Base-by-base conservation (phyloP, 352 stramenopile species). In the Pseudoperonospora humuli region DNA sequence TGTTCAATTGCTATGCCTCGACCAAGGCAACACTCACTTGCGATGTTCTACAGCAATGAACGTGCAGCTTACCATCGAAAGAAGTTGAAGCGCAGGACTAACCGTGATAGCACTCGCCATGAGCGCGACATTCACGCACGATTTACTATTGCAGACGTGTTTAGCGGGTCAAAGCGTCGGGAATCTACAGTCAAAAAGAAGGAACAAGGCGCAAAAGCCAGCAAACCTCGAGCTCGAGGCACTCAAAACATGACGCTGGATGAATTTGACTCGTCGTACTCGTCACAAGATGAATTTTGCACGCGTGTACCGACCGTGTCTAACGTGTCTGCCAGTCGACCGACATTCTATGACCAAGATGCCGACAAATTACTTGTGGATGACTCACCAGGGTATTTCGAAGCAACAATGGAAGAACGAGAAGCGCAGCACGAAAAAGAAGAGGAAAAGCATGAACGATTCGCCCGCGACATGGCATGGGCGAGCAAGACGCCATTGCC, bases 331-430 rank as follows among this genome's bases (percentile, higher is more conserved):
- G 24, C 47, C 11, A n/a, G 19, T 19, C 42, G 43, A 13, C 48
- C 52, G 10, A 70, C 56, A 10, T 67, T 72, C 27, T 82, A 82
- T 40, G 65, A 70, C 7, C 45, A 69, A 23, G 47, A 82, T 32
- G 70, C 41, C 5, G 71, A 85, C 19, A 60, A 78, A 13, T 21
- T 75, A 2, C 68, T 88, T 1, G 60, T 82, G 35, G 74, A 88
- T 24, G 63, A 86, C 25, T 61, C 60, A 0, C 70, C 74, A 17
- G 67, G 71, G 2, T 86, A 74, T 32, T 85, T 84, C 40, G 73
- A 84, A 23, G 50, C 51, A 24, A 59, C 48, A 2, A 43, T 46
- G 23, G 50, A 34, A 0, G 43, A 64, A 43, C 54, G 45, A 39
- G 27, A 52, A 23, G 51, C 45, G 7, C 49, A 69, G 25, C 39